Base-by-base conservation (phyloP, 768 basidiomycete species). In the Coprinopsis strossmayeri region DNA sequence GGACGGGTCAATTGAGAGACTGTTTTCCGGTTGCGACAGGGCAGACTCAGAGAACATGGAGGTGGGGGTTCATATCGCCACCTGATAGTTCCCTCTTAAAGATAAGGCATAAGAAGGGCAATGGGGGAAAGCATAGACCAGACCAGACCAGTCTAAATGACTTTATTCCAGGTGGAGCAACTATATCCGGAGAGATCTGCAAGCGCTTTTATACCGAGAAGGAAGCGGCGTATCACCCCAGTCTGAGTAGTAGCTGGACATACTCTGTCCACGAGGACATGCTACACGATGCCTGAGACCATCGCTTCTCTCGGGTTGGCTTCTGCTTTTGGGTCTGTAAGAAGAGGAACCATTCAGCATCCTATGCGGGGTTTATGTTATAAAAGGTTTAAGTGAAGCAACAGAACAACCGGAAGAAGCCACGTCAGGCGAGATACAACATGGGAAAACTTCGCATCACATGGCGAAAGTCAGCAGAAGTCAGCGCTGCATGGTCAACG, bases 281-380 rank as follows among this genome's bases (percentile, higher is more conserved):
- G 11, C 25, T 42, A 7, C 40, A 42, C 40, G 40, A 42, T 23
- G 25, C 40, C 40, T 42, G 40, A 42, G 40, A 42, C 18, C 5
- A 26, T 42, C 9, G 3, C 40, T 5, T 42, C 40, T 42, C 7
- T 15, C 30, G 15, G 30, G 30, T 32, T 32, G 15, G 15, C 7
- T 32, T 32, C 30, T 7, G 15, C 9, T 32, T 7, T 7, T 15
- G 15, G 15, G 9, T 32, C 30, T 32, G 30, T 32, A 7, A 32
- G 30, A 32, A 32, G n/a, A n/a, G n/a, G n/a, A n/a, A n/a, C n/a
- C n/a, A n/a, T n/a, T n/a, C n/a, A n/a, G n/a, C n/a, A n/a, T n/a
- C n/a, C n/a, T n/a, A n/a, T n/a, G n/a, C n/a, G n/a, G n/a, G n/a
- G n/a, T n/a, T n/a, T n/a, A n/a, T n/a, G n/a, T n/a, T n/a, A n/a